Conservation (phyloP, 2,329 filamentous ascomycete species). For the Knufia petricola region DNA sequence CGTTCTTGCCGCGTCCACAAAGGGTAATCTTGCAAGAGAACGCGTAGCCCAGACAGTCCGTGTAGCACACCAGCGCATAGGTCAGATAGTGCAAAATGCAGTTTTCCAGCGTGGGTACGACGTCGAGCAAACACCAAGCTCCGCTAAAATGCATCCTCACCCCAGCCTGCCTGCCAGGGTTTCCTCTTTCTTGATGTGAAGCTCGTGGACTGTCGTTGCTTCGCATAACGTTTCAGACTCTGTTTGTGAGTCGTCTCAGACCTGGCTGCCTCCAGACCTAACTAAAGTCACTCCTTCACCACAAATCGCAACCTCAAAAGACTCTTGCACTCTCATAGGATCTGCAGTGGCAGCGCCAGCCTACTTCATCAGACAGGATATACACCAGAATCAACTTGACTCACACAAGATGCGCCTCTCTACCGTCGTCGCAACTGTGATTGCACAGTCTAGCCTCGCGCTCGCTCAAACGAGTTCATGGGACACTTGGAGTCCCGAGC, state of each 20-base stretch:
- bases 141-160: slow-evolving; percentile 3
- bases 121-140: background rate
- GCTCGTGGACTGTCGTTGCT: slow-evolving; percentile 5
- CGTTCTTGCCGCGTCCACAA: background rate
- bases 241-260: background rate
- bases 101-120: background rate
- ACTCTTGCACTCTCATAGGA: background rate
- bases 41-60: background rate
- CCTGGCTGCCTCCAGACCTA: slow-evolving; percentile 5
- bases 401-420: slow-evolving; percentile 17
- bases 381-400: too few species aligned
- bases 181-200: background rate
- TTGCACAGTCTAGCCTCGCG: slow-evolving; percentile 10
- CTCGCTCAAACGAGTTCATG: slow-evolving; percentile 10
- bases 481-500: slow-evolving; percentile 14
- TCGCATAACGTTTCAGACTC: slow-evolving; percentile 8
- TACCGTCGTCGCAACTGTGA: slow-evolving; percentile 10
- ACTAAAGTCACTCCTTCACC: slow-evolving; percentile 7
- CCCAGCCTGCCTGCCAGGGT: background rate
- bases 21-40: background rate
- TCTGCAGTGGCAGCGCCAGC: background rate
- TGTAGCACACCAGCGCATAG: background rate
- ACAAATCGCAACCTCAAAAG: background rate
- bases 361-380: background rate
- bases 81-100: background rate